Conservation (phyloP, 2,329 filamentous ascomycete species). For the Nannizzia gypsea region DNA sequence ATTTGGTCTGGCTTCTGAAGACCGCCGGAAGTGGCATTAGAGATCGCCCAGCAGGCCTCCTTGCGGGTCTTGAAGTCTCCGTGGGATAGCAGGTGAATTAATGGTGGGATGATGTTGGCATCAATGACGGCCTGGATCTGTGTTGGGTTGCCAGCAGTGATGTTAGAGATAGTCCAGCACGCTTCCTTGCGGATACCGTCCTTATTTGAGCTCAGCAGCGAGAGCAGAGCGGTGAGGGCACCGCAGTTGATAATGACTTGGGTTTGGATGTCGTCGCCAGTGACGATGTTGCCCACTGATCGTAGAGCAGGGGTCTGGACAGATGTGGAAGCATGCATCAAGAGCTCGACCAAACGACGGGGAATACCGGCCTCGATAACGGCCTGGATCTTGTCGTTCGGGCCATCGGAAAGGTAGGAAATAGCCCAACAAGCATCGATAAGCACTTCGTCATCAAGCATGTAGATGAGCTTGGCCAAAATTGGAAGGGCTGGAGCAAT, state of each 20-base stretch:
- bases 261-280: slow-evolving; percentile 94
- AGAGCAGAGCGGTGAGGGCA: slow-evolving; percentile 79
- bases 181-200: slow-evolving; percentile 98
- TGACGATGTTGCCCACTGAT: slow-evolving; percentile 97
- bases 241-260: slow-evolving; percentile 99
- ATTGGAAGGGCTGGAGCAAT: slow-evolving; percentile 91
- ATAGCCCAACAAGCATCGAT: slow-evolving; percentile 99
- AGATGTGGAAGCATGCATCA: slow-evolving; percentile 96
- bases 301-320: slow-evolving; percentile 95
- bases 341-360: slow-evolving; percentile 84
- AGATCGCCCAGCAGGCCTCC: slow-evolving; percentile 99
- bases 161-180: slow-evolving; percentile 99
- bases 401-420: slow-evolving; percentile 92
- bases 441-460: slow-evolving; percentile 91
- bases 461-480: slow-evolving; percentile 94
- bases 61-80: slow-evolving; percentile 98
- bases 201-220: slow-evolving; percentile 90
- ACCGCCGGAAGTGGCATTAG: slow-evolving; percentile 92
- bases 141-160: slow-evolving; percentile 92
- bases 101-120: slow-evolving; percentile 87
- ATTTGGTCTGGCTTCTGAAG: slow-evolving; percentile 99
- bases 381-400: slow-evolving; percentile 98
- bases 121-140: slow-evolving; percentile 97
- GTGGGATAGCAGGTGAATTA: slow-evolving; percentile 92
- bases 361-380: slow-evolving; percentile 98